Evolutionary conservation across 2,329 filamentous ascomycete species (phyloP).

Genomic region (Colletotrichum neosansevieriae): DNA sequence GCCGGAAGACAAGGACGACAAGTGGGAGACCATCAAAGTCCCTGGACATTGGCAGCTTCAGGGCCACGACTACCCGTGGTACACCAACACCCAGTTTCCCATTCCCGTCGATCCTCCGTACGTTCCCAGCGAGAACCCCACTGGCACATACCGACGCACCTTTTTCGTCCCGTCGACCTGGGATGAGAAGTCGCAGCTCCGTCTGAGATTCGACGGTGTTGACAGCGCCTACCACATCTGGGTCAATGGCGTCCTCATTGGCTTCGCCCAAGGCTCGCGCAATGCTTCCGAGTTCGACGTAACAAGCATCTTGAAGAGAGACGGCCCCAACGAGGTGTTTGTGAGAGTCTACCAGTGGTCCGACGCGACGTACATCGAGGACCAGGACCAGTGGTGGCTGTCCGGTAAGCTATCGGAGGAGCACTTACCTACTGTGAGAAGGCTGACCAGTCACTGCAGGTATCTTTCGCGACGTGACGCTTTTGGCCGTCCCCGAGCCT

Average conservation of each 20-base stretch:
- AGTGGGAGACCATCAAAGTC: constrained; percentile 67
- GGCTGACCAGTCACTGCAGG: constrained; percentile 46
- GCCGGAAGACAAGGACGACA: constrained; percentile 47
- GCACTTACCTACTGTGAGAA: too few relatives aligned
- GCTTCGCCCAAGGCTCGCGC: constrained; percentile 76
- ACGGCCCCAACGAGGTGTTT: constrained; percentile 64
- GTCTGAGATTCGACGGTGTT: constrained; percentile 78
- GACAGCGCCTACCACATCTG: constrained; percentile 79
- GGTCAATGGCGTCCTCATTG: constrained; percentile 73
- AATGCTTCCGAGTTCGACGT: constrained; percentile 80
- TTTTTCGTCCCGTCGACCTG: constrained; percentile 66
- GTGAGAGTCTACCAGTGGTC: constrained; percentile 79
- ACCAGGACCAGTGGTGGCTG: constrained; percentile 78
- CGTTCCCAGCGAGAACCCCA: constrained; percentile 73
- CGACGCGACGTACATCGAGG: constrained; percentile 77
- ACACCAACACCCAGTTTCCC: constrained; percentile 76
- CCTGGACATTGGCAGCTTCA: constrained; percentile 79
- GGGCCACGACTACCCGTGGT: constrained; percentile 74
- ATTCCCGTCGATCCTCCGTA: constrained; percentile 74
- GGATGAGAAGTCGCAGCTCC: constrained; percentile 61
- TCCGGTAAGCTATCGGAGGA: constrained; percentile 56
- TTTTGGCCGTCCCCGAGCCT: constrained; percentile 67
- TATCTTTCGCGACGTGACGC: constrained; percentile 75
- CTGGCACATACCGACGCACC: constrained; percentile 69
- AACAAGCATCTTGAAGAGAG: constrained; percentile 57